Evolutionary conservation across 2,329 filamentous ascomycete genomes (phyloP), one percentile per base, ranked within the genome.

Genomic region (Calonectria honghensis): DNA sequence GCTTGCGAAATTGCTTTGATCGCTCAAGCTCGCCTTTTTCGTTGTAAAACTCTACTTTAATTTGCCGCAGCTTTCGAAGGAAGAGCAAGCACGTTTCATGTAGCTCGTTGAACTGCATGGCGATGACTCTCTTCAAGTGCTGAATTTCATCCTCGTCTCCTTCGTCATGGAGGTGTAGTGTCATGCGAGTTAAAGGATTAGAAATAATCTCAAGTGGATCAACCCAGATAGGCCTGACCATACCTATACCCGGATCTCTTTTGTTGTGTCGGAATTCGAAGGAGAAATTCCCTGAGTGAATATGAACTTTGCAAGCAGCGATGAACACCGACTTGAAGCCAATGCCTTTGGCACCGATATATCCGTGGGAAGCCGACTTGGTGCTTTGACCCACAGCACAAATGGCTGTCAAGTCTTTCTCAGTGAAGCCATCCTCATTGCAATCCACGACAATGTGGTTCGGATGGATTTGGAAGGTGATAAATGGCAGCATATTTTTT

Each of bases 261-360:
- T 52, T 77, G 0, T 27, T 59, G 27, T 78, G 74, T 16, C 37
- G 14, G 24, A 79, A 79, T 20, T 75, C 68, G n/a, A 79, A 79
- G 0, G 74, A 79, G 41, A 73, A 79, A 10, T 72, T n/a, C 0
- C 77, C 76, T 0, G 78, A 79, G 31, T 79, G 76, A 1, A 79
- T 78, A 16, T 74, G 67, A 1, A 79, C 76, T 31, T 32, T 71
- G 0, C 31, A 76, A 2, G 75, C 77, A 1, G 73, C 71, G 14
- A 75, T 75, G 16, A 79, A 76, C 0, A 79, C 74, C 0, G 77
- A 75, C 29, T 79, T 79, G 41, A 79, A 79, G 3, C 77, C 73
- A 41, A 76, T 76, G 1, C 71, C 76, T 35, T 79, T 79, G 9
- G 71, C 73, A 11, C 78, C 77, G 2, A 75, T 63, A 0, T 79